phyloP scores from a whole-genome alignment of 2,329 filamentous ascomycete genomes.

The Claviceps fusiformis region DNA sequence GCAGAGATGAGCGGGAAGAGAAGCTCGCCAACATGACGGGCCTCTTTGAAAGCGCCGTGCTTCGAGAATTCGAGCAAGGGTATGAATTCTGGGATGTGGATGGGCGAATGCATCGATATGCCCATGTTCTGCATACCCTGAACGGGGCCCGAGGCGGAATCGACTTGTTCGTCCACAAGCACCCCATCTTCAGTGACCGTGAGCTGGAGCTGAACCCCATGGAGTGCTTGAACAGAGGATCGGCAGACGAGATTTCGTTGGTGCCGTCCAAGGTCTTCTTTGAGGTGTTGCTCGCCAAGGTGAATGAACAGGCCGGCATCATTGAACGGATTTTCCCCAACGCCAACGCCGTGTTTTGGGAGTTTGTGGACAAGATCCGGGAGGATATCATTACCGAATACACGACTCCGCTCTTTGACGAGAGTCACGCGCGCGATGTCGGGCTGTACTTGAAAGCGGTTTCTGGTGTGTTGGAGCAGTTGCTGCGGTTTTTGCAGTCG shows the following conservation, averaged over 20 bases:
- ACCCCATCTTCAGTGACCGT: slow-evolving; percentile 66
- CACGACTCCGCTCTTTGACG: slow-evolving; percentile 71
- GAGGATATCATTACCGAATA: slow-evolving; percentile 83
- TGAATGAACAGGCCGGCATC: slow-evolving; percentile 70
- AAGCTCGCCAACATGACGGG: slow-evolving; percentile 61
- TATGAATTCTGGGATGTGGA: slow-evolving; percentile 83
- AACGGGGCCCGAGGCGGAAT: slow-evolving; percentile 69
- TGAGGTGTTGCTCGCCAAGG: slow-evolving; percentile 53
- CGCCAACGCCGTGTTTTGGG: slow-evolving; percentile 55
- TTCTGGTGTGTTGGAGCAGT: slow-evolving; percentile 78
- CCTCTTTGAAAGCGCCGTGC: slow-evolving; percentile 80
- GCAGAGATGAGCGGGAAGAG: slow-evolving; percentile 56
- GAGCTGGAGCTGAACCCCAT: slow-evolving; percentile 54
- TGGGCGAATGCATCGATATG: slow-evolving; percentile 78
- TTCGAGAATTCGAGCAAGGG: slow-evolving; percentile 85
- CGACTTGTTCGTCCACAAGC: slow-evolving; percentile 79
- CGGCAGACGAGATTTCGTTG: slow-evolving; percentile 55
- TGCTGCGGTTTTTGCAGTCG: slow-evolving; percentile 60
- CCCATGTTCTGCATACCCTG: slow-evolving; percentile 67
- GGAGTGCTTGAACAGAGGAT: slow-evolving; percentile 64
- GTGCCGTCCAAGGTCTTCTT: slow-evolving; percentile 77
- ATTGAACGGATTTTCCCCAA: slow-evolving; percentile 75
- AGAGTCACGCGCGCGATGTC: slow-evolving; percentile 63
- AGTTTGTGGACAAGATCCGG: slow-evolving; percentile 68
- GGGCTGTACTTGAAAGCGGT: slow-evolving; percentile 74